Evolutionary conservation across 2,329 filamentous ascomycete genomes (phyloP), one percentile per base, ranked within the genome.

Genomic region (Xylaria sp.): DNA sequence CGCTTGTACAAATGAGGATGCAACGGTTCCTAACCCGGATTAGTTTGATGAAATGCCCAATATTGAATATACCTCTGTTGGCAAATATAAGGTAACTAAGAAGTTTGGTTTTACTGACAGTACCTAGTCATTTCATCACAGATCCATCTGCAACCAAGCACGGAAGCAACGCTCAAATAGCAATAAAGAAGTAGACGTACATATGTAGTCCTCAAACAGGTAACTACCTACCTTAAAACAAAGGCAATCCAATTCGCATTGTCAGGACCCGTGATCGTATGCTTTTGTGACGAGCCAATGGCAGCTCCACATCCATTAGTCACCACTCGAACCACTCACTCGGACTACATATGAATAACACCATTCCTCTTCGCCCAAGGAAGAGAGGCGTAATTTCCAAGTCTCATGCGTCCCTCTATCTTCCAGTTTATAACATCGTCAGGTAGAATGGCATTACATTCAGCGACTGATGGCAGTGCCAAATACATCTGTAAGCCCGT

Each of bases 401-500:
- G 21, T 37, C 43, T 59, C 43, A 72, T 70, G 66, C 51, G 15
- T 59, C 31, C 61, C 12, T 17, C 57, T 40, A 8, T 66, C 19
- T 50, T 49, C 1, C 63, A 40, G 46, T 45, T 68, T 7, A 33
- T 51, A 43, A 60, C 62, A 57, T 64, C 45, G 43, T 67, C 51
- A n/a, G 46, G 38, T 19, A 72, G 60, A 53, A 74, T 73, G 72
- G 68, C 71, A 51, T 47, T 74, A 42, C 72, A 73, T 66, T 71
- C 72, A 23, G 69, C 70, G 15, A 68, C 17, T 28, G 56, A 17
- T 25, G 56, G 62, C 47, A 38, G 21, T 33, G 61, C 52, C 11
- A 74, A 74, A 60, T 67, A 70, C 35, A 74, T 74, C 9, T 74
- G 72, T 73, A 62, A 65, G 71, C 61, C 28, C 28, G 28, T 50